A percentile compares a stretch with the other conserved stretches of the same genome.
Conservation (phyloP, 225 moss, liverwort and hornwort species). For the Bryum argenteum region DNA sequence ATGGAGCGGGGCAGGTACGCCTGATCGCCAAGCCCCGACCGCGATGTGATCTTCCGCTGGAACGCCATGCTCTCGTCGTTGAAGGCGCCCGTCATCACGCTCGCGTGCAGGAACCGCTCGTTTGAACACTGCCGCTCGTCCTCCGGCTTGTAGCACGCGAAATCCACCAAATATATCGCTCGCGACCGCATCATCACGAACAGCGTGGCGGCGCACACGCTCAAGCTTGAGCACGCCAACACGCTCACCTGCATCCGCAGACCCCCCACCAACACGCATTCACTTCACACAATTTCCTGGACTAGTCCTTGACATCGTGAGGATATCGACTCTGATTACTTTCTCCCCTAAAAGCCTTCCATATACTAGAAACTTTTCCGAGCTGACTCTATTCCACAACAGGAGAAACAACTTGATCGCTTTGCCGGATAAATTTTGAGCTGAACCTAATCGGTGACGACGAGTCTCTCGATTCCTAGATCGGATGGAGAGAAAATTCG, state of each 20-base stretch:
- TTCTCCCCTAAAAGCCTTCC: no score
- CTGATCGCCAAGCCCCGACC: constrained; percentile 48
- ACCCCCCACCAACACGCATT: background rate
- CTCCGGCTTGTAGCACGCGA: constrained; percentile 51
- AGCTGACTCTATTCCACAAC: no score
- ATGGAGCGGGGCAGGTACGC: constrained; percentile 45
- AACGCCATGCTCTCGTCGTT: constrained; percentile 48
- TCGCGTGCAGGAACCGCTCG: constrained; percentile 43
- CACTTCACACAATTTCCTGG: no score
- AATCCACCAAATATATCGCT: constrained; percentile 47
- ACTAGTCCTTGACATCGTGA: no score
- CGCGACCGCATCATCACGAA: constrained; percentile 49
- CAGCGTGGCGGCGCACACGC: constrained; percentile 43
- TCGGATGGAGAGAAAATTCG: no score
- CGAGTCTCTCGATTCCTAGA: no score
- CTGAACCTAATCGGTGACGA: no score
- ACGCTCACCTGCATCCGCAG: constrained; percentile 46
- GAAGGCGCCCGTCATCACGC: constrained; percentile 38
- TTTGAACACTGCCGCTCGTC: constrained; percentile 46
- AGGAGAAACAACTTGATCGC: no score
- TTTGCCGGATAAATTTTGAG: no score
- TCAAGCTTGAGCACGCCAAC: constrained; percentile 43
- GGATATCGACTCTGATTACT: no score
- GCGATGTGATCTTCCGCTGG: constrained; percentile 35
- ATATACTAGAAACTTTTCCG: no score